A percentile compares a stretch with the other conserved stretches of the same genome.
Evolutionary conservation across 352 stramenopile genomes (phyloP).

Genomic region (Globisporangium solare): DNA sequence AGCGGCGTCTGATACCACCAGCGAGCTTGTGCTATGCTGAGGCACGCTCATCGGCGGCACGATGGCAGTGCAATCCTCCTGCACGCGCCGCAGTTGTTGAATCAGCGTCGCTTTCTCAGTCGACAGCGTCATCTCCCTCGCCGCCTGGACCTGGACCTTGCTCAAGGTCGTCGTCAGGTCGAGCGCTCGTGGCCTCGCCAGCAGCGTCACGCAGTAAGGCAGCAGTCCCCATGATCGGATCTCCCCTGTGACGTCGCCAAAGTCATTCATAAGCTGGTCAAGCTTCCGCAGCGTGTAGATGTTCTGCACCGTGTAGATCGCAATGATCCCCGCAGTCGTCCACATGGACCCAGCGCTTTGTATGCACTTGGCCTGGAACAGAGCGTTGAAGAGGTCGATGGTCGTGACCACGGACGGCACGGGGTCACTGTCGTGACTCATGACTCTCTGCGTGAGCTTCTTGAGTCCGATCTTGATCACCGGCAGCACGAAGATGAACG

Average conservation of each 20-base stretch:
- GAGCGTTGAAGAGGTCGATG: conserved; percentile 12
- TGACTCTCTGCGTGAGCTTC: background rate
- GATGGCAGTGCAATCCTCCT: too few species aligned
- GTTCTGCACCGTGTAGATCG: conserved; percentile 7
- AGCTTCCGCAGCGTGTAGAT: conserved; percentile 1
- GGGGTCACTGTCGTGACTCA: conserved; percentile 5
- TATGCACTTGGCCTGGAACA: conserved; percentile 17
- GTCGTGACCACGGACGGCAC: background rate
- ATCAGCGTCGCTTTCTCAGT: too few species aligned
- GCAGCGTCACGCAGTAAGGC: background rate
- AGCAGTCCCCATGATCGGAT: background rate
- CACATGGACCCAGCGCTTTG: conserved; percentile 12
- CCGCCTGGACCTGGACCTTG: too few species aligned
- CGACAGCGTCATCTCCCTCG: too few species aligned
- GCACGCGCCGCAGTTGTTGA: too few species aligned
- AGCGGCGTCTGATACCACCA: too few species aligned
- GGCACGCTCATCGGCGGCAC: too few species aligned
- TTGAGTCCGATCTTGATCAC: conserved; percentile 9
- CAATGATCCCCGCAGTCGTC: conserved; percentile 17
- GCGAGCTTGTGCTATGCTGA: too few species aligned
- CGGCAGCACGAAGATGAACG: conserved; percentile 11
- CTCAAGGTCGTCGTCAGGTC: background rate
- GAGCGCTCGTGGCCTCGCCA: background rate
- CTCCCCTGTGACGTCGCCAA: background rate
- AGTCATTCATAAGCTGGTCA: background rate